Evolutionary conservation across 768 basidiomycete species (phyloP), one percentile per base, ranked within the genome.

Genomic region (Amanita muscaria): DNA sequence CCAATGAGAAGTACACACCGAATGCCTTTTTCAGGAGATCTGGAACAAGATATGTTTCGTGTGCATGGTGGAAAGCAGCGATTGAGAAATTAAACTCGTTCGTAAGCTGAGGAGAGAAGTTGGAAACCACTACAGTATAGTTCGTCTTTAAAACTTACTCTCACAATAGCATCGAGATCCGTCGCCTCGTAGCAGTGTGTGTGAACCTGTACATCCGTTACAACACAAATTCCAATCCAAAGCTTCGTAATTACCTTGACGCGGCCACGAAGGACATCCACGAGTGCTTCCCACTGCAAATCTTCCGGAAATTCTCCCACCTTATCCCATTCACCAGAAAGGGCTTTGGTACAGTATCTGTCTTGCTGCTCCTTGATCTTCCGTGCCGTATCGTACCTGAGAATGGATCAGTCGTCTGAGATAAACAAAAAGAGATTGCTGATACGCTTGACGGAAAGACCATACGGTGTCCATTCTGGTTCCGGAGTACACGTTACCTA

Each of bases 21-120:
- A 72, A 88, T 33, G 76, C 76, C 51, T 74, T 73, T 64, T 84
- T 88, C 52, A 93, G 65, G 2, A 84, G 59, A 37, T 81, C 80
- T 0, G 88, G 85, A n/a, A 91, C 83, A n/a, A 91, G 73, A 57
- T 83, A 91, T 0, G 86, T 78, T 55, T 89, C 85, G 49, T 83
- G 80, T 0, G 88, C 88, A 44, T 82, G 79, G 48, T 88, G 87
- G 59, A 88, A 79, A 1, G 80, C 79, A 4, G 83, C 79, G 42
- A 88, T 74, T 2, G 76, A 70, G 59, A 86, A 85, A 53, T 81
- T 73, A 50, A 82, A 83, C 56, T 83, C 80, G 55, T 82, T 76
- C 6, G 76, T 71, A 24, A 80, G 62, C 62, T 68, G 12, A 23
- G 15, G 15, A 36, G 34, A 25, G n/a, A 42, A 21, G 22, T 42